phyloP scores from a whole-genome alignment of 208 protist species.

The Jaenimonas drosophilae region DNA sequence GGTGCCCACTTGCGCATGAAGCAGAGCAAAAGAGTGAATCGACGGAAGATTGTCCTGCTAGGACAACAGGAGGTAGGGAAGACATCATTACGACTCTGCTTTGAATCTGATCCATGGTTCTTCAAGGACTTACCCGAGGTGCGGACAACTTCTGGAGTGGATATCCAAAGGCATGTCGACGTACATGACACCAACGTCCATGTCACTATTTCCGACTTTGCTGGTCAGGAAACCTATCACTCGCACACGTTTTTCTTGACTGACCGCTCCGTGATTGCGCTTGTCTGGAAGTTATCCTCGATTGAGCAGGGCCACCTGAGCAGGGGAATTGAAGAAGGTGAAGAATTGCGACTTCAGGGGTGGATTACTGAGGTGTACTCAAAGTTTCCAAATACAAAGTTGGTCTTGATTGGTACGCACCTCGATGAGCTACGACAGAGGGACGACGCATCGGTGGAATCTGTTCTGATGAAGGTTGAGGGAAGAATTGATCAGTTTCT shows the following conservation, averaged over 20 bases:
- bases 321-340: conserved; percentile 58
- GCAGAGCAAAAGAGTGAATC: conserved; percentile 29
- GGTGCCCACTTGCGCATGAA: not conserved
- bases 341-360: conserved; percentile 79
- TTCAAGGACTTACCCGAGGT: conserved; percentile 72
- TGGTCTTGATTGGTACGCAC: conserved; percentile 83
- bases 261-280: conserved; percentile 69
- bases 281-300: conserved; percentile 87
- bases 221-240: conserved; percentile 83
- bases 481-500: conserved; percentile 51
- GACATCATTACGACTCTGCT: conserved; percentile 84
- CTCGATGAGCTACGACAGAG: conserved; percentile 82
- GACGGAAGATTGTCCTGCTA: conserved; percentile 76
- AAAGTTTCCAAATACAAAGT: conserved; percentile 61
- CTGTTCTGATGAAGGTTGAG: conserved; percentile 79
- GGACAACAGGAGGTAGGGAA: conserved; percentile 87
- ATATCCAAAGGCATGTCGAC: conserved; percentile 43
- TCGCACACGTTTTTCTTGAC: conserved; percentile 83
- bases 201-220: conserved; percentile 75
- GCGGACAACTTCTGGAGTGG: conserved; percentile 70
- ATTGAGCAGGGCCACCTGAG: conserved; percentile 79
- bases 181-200: conserved; percentile 51
- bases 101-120: conserved; percentile 79
- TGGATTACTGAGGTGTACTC: conserved; percentile 85
- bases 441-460: conserved; percentile 72